Evolutionary conservation across 768 basidiomycete genomes (phyloP).

Genomic region (Tricholoma terreum): DNA sequence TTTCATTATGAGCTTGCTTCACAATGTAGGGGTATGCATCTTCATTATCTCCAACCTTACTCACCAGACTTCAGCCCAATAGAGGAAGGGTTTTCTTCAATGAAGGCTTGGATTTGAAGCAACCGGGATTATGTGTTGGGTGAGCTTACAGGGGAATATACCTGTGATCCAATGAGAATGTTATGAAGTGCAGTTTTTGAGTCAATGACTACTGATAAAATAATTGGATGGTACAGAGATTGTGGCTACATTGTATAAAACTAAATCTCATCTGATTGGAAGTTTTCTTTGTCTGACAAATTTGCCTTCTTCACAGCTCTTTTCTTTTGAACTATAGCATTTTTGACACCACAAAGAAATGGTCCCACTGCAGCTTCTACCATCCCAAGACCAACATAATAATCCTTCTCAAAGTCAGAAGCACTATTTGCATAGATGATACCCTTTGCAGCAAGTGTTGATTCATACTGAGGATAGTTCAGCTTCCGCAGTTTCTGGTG

Average conservation of each 20-base stretch:
- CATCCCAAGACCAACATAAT: constrained; percentile 11
- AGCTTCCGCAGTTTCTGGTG: constrained; percentile 9
- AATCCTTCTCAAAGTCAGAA: constrained; percentile 4
- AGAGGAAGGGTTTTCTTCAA: constrained; percentile 27
- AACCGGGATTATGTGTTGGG: constrained; percentile 6
- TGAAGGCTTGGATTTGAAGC: constrained; percentile 22
- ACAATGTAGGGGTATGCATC: constrained; percentile 12
- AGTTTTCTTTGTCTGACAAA: neutral
- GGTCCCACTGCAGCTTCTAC: constrained; percentile 7
- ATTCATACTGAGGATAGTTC: constrained; percentile 7
- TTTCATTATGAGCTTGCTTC: constrained; percentile 1
- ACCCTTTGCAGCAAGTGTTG: constrained; percentile 1
- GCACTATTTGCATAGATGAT: constrained; percentile 13
- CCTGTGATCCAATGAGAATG: constrained; percentile 10
- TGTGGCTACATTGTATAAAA: constrained; percentile 19
- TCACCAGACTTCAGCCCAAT: constrained; percentile 32
- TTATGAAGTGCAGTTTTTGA: constrained; percentile 18
- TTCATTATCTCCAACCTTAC: constrained; percentile 29
- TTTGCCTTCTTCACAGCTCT: constrained; percentile 5
- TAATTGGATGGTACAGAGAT: constrained; percentile 22
- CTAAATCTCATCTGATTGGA: constrained; percentile 1
- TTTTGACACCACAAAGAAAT: constrained; percentile 3
- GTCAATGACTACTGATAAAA: constrained; percentile 16
- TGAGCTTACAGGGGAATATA: constrained; percentile 9
- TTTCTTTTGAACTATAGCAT: constrained; percentile 1